phyloP scores from a whole-genome alignment of 2,329 filamentous ascomycete genomes.

The Pezicula rhizophila region DNA sequence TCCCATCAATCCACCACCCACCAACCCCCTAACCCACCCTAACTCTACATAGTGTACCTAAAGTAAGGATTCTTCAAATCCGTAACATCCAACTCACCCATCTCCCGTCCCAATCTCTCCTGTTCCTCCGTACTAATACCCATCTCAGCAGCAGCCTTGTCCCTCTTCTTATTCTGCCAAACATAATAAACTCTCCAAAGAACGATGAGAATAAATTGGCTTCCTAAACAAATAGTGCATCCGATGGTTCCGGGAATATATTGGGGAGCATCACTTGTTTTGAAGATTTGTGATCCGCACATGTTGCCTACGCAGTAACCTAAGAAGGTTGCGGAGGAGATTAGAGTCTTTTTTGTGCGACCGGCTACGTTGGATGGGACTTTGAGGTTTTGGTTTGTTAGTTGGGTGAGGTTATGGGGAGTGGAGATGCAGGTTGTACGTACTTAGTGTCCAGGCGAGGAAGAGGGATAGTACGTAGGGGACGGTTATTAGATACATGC shows the following conservation, averaged over 20 bases:
- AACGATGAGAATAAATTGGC: neutral
- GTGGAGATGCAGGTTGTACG: too few relatives aligned
- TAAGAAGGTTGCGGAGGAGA: conserved; percentile 57
- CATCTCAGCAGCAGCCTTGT: neutral
- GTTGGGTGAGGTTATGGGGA: too few relatives aligned
- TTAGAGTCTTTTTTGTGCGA: conserved; percentile 56
- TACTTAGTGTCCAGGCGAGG: conserved; percentile 32
- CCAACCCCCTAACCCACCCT: too few relatives aligned
- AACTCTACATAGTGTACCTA: neutral
- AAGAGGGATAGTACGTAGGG: conserved; percentile 37
- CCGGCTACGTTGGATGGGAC: conserved; percentile 58
- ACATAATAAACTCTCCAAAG: neutral
- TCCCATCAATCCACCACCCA: too few relatives aligned
- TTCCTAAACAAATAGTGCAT: neutral
- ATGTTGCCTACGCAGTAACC: conserved; percentile 58
- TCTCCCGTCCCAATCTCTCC: neutral
- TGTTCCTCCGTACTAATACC: neutral
- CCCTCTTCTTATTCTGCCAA: neutral
- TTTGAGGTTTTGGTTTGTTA: too few relatives aligned
- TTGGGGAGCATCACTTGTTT: conserved; percentile 44
- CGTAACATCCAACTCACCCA: neutral
- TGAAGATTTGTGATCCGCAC: conserved; percentile 56
- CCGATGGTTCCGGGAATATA: conserved; percentile 32
- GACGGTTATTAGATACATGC: conserved; percentile 21
- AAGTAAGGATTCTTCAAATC: conserved; percentile 1